Percentiles rank a stretch among this genome's conserved stretches.
Evolutionary conservation across 2,329 filamentous ascomycete species (phyloP).

Genomic region (Elsinoe australis): DNA sequence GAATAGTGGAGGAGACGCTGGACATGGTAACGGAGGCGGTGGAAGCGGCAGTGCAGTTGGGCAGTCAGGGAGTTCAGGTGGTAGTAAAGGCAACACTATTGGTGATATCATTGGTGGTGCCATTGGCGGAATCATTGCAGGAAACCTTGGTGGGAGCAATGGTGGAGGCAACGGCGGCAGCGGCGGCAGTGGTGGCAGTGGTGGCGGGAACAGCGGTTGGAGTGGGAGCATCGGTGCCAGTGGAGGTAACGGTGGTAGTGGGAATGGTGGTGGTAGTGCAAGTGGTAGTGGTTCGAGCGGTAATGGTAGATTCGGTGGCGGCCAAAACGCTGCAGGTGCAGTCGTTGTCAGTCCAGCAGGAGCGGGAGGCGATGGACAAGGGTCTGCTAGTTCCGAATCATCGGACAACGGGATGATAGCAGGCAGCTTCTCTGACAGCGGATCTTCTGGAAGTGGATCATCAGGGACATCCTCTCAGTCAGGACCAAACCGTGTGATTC

Average conservation of each 20-base stretch:
- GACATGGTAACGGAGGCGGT: not conserved
- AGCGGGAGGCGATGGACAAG: too few relatives aligned
- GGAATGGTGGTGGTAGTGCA: not conserved
- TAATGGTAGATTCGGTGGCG: not conserved
- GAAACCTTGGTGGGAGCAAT: not conserved
- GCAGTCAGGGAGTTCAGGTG: not conserved
- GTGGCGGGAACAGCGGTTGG: not conserved
- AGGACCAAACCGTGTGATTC: not conserved
- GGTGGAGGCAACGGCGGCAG: not conserved
- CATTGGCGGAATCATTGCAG: not conserved
- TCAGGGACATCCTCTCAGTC: not conserved
- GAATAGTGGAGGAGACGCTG: not conserved
- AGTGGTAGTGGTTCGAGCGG: not conserved
- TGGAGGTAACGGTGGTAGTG: not conserved
- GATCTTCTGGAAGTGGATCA: not conserved
- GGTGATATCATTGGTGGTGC: not conserved
- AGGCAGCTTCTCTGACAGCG: not conserved
- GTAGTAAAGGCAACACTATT: not conserved
- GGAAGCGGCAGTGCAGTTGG: not conserved
- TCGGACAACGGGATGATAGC: not conserved
- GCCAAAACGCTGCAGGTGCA: not conserved
- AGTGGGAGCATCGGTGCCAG: too few relatives aligned
- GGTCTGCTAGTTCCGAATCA: too few relatives aligned
- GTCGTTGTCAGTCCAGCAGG: not conserved
- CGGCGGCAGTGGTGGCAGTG: not conserved